A percentile compares a stretch with the other conserved stretches of the same genome.
Conservation (phyloP, 2,329 filamentous ascomycete species). For the Madurella mycetomatis region DNA sequence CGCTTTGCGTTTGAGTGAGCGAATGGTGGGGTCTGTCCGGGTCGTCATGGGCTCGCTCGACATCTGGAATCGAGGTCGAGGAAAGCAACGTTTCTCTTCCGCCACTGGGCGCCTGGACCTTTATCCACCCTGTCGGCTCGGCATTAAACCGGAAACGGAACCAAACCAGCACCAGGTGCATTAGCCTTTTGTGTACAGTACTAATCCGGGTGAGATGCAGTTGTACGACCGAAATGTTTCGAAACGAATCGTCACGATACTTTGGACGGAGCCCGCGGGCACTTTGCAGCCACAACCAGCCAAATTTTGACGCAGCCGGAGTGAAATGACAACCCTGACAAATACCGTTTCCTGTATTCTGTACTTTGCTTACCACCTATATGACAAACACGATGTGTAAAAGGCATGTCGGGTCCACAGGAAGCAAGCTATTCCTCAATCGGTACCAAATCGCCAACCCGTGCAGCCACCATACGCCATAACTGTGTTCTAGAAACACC, state of each 20-base stretch:
- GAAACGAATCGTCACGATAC: too few species aligned
- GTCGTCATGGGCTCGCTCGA: too few species aligned
- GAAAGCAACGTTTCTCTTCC: not conserved
- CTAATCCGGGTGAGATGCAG: not conserved
- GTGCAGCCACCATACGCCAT: not conserved
- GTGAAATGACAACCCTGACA: too few species aligned
- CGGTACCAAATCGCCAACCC: constrained; percentile 12
- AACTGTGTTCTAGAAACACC: not conserved
- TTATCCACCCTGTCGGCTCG: not conserved
- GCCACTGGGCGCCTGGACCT: not conserved
- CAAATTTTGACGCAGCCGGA: too few species aligned
- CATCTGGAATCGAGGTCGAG: not conserved
- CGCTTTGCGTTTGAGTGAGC: not conserved
- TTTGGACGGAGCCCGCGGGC: too few species aligned
- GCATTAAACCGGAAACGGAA: constrained; percentile 16
- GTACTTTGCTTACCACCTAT: too few species aligned
- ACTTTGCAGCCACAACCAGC: too few species aligned
- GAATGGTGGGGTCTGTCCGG: too few species aligned
- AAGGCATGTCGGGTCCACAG: not conserved
- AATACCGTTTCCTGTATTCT: too few species aligned
- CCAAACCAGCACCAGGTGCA: constrained; percentile 13
- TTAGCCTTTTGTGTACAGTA: constrained; percentile 7
- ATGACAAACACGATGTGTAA: not conserved
- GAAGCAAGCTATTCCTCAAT: constrained; percentile 6
- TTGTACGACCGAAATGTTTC: too few species aligned